Percentiles rank a stretch among this genome's conserved stretches.
Evolutionary conservation across 208 protist species (phyloP).

Genomic region (Trypanosoma boissoni): DNA sequence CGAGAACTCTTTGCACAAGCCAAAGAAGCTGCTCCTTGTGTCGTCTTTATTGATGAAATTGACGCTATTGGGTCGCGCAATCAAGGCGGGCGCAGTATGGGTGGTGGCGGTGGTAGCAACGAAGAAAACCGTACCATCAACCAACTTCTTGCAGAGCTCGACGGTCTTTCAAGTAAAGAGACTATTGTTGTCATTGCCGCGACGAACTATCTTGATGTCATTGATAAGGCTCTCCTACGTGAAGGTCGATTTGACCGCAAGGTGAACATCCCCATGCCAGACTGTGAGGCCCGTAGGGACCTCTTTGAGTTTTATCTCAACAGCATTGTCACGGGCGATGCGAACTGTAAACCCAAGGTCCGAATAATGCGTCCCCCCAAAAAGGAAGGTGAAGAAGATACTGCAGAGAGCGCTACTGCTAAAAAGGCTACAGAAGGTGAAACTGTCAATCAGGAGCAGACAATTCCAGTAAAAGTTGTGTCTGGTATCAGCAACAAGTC

Average conservation of each 20-base stretch:
- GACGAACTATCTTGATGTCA: constrained; percentile 96
- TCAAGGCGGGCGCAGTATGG: constrained; percentile 79
- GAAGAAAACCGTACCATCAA: constrained; percentile 96
- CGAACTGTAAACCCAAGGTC: constrained; percentile 81
- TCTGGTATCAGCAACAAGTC: constrained; percentile 79
- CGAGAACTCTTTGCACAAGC: constrained; percentile 96
- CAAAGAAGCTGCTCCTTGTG: constrained; percentile 92
- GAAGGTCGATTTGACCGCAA: constrained; percentile 93
- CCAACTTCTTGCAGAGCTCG: constrained; percentile 96
- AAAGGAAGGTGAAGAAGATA: constrained; percentile 35
- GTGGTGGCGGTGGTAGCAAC: constrained; percentile 79
- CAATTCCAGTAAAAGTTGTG: constrained; percentile 58
- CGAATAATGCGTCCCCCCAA: constrained; percentile 68
- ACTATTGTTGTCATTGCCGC: constrained; percentile 97
- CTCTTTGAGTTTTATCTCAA: constrained; percentile 92
- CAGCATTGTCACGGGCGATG: constrained; percentile 83
- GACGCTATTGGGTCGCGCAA: constrained; percentile 96
- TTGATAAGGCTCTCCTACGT: constrained; percentile 93
- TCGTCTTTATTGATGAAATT: constrained; percentile 99
- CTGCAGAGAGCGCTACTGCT: neutral
- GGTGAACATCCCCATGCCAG: constrained; percentile 91
- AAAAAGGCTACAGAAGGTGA: constrained; percentile 24
- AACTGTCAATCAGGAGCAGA: constrained; percentile 30
- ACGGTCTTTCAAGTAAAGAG: constrained; percentile 92
- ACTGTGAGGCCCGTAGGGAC: constrained; percentile 76